phyloP scores from a whole-genome alignment of 2,329 filamentous ascomycete species.

The Claviceps pazoutovae region DNA sequence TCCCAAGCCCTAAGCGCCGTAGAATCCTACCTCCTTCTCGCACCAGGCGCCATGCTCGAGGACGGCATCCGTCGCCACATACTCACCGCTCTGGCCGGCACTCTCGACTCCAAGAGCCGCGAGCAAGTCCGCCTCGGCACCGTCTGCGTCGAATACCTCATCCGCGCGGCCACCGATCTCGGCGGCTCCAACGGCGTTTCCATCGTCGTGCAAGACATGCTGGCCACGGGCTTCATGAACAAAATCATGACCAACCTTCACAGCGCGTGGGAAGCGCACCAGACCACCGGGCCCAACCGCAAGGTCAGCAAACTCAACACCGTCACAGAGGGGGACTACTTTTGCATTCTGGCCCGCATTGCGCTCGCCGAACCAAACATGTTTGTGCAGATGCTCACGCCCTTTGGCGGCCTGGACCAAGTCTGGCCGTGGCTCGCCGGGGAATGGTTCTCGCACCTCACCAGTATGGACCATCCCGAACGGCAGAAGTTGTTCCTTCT shows the following conservation, averaged over 20 bases:
- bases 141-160: conserved; percentile 49
- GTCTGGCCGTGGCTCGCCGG: conserved; percentile 45
- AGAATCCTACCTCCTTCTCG: conserved; percentile 57
- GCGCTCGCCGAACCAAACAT: conserved; percentile 56
- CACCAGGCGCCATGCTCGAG: conserved; percentile 50
- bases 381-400: conserved; percentile 45
- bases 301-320: conserved; percentile 56
- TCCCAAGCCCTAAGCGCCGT: conserved; percentile 48
- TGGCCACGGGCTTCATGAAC: conserved; percentile 47
- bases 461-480: conserved; percentile 50
- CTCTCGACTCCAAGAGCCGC: conserved; percentile 38
- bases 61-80: conserved; percentile 39
- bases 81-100: conserved; percentile 33
- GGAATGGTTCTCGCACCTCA: conserved; percentile 57
- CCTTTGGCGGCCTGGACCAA: conserved; percentile 31
- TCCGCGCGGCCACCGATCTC: conserved; percentile 47
- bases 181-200: conserved; percentile 47
- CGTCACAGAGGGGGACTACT: conserved; percentile 72
- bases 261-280: conserved; percentile 57
- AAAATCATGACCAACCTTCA: conserved; percentile 53
- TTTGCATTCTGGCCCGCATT: conserved; percentile 68
- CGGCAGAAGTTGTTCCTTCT: conserved; percentile 60
- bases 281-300: conserved; percentile 68
- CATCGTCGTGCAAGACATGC: conserved; percentile 50
- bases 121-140: conserved; percentile 45